A percentile compares a stretch with the other conserved stretches of the same genome.
These are phyloP conservation scores for Populus pruinosa DNA, from an alignment of 345 rosid species.

Conservation along the genomic window DNA sequence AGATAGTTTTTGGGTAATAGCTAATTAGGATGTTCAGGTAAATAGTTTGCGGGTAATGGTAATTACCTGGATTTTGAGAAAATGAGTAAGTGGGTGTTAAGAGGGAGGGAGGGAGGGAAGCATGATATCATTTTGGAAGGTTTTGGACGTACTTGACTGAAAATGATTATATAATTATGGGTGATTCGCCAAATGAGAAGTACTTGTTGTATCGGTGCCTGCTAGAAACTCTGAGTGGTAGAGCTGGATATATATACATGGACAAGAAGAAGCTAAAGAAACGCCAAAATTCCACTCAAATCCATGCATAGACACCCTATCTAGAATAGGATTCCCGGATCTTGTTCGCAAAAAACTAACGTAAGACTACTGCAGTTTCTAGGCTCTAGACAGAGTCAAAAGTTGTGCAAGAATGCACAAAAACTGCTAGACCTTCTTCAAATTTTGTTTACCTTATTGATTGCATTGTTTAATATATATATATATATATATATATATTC, in stretches of 20 bases:
- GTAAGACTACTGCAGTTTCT: constrained; percentile 12
- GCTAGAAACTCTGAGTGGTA: background rate
- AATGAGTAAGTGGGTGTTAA: background rate
- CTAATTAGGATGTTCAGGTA: too few species aligned
- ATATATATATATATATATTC: too few species aligned
- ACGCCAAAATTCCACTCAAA: constrained; percentile 56
- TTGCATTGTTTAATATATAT: too few species aligned
- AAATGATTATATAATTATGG: constrained; percentile 31
- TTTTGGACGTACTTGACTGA: constrained; percentile 11
- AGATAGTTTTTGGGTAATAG: too few species aligned
- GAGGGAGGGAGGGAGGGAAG: background rate
- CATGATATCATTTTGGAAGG: background rate
- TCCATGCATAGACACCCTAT: constrained; percentile 38
- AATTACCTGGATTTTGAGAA: background rate
- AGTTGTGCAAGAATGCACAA: constrained; percentile 7
- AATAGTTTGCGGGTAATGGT: too few species aligned
- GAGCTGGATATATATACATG: background rate
- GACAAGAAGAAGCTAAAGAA: constrained; percentile 17
- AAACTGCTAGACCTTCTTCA: background rate
- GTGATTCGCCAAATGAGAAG: constrained; percentile 17
- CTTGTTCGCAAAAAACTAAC: constrained; percentile 15
- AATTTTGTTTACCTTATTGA: too few species aligned
- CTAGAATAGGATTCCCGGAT: constrained; percentile 19
- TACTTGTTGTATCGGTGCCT: constrained; percentile 22
- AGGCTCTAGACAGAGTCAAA: constrained; percentile 8